Base-by-base conservation (phyloP, 78 protist genomes). In the Monocercomonoides exilis region DNA sequence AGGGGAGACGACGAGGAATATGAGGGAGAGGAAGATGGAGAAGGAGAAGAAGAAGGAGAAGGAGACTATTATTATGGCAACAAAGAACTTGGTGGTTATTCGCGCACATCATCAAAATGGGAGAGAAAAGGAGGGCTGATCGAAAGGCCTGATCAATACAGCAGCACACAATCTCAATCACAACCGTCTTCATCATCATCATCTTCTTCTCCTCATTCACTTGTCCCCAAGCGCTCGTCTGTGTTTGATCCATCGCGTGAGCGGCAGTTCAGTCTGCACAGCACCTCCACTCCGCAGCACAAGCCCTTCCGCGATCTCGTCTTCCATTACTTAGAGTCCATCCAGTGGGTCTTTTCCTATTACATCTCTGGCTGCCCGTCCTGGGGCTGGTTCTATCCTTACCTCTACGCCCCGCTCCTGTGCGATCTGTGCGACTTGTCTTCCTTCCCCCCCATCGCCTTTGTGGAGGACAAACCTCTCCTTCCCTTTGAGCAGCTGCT, bases 321-420 rank as follows among this genome's bases (percentile, higher is more conserved):
- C 1, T 33, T 41, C 82, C 41, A 44, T 36, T 98, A 95, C 90
- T 35, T 92, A 42, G 91, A 92, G 77, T 98, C 99, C 21, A 44
- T 98, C 77, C 82, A 86, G 85, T 98, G 99, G 99, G 98, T 97
- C 35, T 42, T 96, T 45, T 70, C 44, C n/a, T 98, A 98, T 91
- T 98, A 98, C 91, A 95, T 92, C 91, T 87, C 91, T 34, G 99
- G 98, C 5, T 92, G 95, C 44, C 64, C 93, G n/a, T 92, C 95
- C 33, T 97, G 99, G 99, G 64, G 42, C 41, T 97, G 98, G 98
- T 97, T 81, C 87, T 98, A 90, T 84, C 99, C 99, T 6, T 97
- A 89, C 87, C 96, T 96, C 90, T 98, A 96, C 88, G 94, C 98
- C 0, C 99, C 99, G 33, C 88, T 95, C 54, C 94, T 94, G 43